Evolutionary conservation across 202 grass and related monocot genomes (phyloP), one percentile per base, ranked within the genome.

Genomic region (Setaria viridis): DNA sequence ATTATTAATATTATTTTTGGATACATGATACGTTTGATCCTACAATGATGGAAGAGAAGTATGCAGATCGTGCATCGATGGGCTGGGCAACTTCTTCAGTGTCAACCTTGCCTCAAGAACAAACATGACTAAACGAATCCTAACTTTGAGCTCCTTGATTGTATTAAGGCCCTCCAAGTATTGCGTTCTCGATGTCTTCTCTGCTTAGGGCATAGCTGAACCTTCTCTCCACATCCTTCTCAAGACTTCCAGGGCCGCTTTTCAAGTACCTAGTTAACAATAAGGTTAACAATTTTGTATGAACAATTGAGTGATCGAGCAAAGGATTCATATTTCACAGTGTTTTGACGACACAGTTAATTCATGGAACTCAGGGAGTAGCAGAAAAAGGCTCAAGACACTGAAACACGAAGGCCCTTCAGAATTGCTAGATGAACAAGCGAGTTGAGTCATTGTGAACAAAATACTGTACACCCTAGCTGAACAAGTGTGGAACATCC

Each of bases 141-240:
- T 6, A 72, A 50, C 9, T 41, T 71, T 11, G 7, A 50, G 43
- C 30, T 21, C 11, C 19, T 25, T 77, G 12, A 46, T 25, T 14
- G 17, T 20, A 57, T 93, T 67, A 98, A 6, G 95, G 93, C 55
- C 97, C 93, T 39, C 93, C 93, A 37, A 99, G 90, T 71, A 99
- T 93, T 0, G 96, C 90, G 69, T 99, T 96, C 82, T 96, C 93
- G 11, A 99, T 94, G 84, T 99, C 93, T 88, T 99, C 90, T 88
- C 96, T 94, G 70, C 96, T 99, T 39, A 99, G 67, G 35, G 96
- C 96, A 80, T 96, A 99, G 85, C 88, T 99, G 79, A 99, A 99
- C 30, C 93, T 91, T 66, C 96, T 99, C 76, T 99, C 96, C 37
- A 93, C 48, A 68, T 96, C 96, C 79, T 99, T 99, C 37, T 99